Conservation (phyloP, 2,329 filamentous ascomycete genomes). For the Calonectria hongkongensis region DNA sequence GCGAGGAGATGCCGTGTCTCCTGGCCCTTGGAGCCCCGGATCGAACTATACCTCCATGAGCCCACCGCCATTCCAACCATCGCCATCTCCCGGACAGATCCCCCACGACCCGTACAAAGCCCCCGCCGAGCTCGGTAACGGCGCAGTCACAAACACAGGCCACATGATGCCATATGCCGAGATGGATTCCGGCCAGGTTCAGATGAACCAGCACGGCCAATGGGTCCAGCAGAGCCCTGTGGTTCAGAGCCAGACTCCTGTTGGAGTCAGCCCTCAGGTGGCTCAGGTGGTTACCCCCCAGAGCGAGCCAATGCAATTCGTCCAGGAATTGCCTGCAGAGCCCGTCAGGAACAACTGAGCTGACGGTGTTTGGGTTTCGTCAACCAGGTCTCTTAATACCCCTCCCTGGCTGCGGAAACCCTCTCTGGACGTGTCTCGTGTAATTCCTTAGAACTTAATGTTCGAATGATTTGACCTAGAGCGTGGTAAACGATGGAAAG, state of each 20-base stretch:
- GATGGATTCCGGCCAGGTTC: neutral
- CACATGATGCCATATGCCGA: constrained; percentile 5
- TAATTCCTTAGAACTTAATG: constrained; percentile 8
- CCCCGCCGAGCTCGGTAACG: constrained; percentile 51
- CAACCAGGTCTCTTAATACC: neutral
- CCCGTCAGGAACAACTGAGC: neutral
- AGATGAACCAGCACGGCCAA: neutral
- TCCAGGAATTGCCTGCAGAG: constrained; percentile 3
- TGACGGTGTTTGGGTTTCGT: neutral
- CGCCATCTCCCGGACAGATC: constrained; percentile 43
- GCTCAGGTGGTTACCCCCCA: neutral
- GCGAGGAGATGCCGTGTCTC: constrained; percentile 42
- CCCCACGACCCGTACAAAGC: constrained; percentile 40
- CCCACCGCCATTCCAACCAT: constrained; percentile 42
- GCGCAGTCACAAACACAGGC: neutral
- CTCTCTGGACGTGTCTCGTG: neutral
- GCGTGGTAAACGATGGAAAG: constrained; percentile 3
- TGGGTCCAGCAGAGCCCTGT: constrained; percentile 14
- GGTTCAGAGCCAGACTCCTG: neutral
- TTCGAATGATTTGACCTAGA: constrained; percentile 11
- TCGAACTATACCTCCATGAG: constrained; percentile 47
- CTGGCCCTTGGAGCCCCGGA: constrained; percentile 52
- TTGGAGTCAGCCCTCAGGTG: neutral
- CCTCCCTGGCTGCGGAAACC: neutral
- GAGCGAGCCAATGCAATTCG: neutral